Base-by-base conservation (phyloP, 345 rosid genomes). In the Melaleuca alternifolia region DNA sequence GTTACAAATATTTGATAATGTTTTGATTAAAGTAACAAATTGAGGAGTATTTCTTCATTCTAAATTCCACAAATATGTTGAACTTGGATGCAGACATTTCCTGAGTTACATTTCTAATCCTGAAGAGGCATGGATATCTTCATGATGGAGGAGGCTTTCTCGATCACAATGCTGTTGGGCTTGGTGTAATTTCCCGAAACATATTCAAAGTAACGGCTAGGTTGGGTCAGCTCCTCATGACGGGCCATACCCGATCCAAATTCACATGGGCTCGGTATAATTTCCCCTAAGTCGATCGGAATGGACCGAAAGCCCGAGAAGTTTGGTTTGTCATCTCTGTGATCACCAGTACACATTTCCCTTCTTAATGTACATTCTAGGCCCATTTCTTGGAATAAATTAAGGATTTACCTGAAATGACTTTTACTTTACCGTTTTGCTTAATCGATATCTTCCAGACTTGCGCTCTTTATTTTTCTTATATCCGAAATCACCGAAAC, bases 401-500 rank as follows among this genome's bases (percentile, higher is more conserved):
- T 57, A 28, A 57, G 30, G 62, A 0, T 2, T 0, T 0, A 57
- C 26, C 26, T 0, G 30, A 57, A 26, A 57, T 57, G 30, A 11
- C 62, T 13, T 57, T 26, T 57, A 24, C 30, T 26, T 26, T 57
- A 57, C 28, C 30, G 11, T 57, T 11, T 26, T 0, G 26, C 30
- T 54, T 57, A 57, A 13, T 1, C 5, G 77, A 15, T 2, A 10
- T 30, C 11, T 65, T 30, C 5, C 0, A 0, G n/a, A 15, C 37
- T 61, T 6, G 2, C 0, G 23, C 0, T 9, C 11, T 6, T 30
- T 0, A 65, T 15, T 65, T 30, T 65, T 65, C 77, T 30, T 9
- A 65, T 30, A 30, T 62, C 44, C 0, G 1, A 7, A 59, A 59
- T 16, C n/a, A 28, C 9, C 8, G 5, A 15, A 65, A 16, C 46